Percentiles rank a stretch among this genome's conserved stretches.
Conservation (phyloP, 192 early-diverging fungal species). For the Coemansia sp. region DNA sequence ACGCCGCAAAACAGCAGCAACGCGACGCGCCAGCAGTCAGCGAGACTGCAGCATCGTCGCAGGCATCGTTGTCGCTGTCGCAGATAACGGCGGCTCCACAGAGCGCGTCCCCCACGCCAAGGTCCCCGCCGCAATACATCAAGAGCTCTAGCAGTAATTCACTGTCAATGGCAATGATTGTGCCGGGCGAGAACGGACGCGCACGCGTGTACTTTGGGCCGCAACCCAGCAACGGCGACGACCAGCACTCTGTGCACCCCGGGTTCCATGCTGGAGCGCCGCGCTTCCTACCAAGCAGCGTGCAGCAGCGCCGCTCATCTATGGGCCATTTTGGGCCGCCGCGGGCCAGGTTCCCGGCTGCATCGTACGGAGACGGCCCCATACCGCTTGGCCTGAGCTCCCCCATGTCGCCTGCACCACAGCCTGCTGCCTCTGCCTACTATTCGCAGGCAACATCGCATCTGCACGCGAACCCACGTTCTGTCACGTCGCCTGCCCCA, state of each 20-base stretch:
- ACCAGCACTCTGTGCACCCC: not conserved
- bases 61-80: slow-evolving; percentile 8
- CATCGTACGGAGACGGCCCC: slow-evolving; percentile 3
- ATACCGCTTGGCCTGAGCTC: slow-evolving; percentile 20
- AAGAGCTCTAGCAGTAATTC: slow-evolving; percentile 5
- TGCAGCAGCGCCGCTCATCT: slow-evolving; percentile 20
- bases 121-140: not conserved
- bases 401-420: slow-evolving; percentile 15
- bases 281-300: slow-evolving; percentile 6
- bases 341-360: slow-evolving; percentile 9
- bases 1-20: not conserved
- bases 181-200: slow-evolving; percentile 41
- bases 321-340: slow-evolving; percentile 11
- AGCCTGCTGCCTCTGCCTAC: not conserved
- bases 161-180: slow-evolving; percentile 31
- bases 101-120: slow-evolving; percentile 1
- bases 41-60: slow-evolving; percentile 1
- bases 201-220: slow-evolving; percentile 42
- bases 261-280: slow-evolving; percentile 9
- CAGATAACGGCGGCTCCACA: not conserved
- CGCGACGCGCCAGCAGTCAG: not conserved
- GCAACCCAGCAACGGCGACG: slow-evolving; percentile 6
- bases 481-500: slow-evolving; percentile 10
- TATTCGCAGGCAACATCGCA: not conserved
- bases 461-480: not conserved